Conservation (phyloP, 768 basidiomycete genomes). For the Auricularia sp. region DNA sequence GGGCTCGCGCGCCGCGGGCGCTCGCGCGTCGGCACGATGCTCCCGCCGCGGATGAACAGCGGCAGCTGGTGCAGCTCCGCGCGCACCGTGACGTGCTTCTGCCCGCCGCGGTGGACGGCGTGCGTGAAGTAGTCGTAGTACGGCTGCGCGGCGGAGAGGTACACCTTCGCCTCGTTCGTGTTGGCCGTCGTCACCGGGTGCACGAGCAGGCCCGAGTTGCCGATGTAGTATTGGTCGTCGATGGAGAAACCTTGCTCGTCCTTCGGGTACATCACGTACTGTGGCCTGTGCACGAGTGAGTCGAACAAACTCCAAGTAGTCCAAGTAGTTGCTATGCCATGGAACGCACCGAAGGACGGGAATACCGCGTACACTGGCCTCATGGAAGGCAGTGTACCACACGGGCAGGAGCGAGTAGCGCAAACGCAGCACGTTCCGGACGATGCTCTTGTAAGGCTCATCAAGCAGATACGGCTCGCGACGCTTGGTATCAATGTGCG, state of each 20-base stretch:
- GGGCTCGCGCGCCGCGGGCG: constrained; percentile 77
- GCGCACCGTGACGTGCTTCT: constrained; percentile 62
- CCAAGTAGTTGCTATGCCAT: neutral
- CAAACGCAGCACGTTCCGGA: constrained; percentile 68
- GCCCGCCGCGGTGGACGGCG: constrained; percentile 55
- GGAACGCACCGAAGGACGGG: constrained; percentile 70
- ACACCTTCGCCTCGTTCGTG: constrained; percentile 58
- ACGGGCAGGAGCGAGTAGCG: constrained; percentile 81
- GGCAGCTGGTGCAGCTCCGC: constrained; percentile 76
- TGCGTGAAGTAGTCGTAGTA: constrained; percentile 91
- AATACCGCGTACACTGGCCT: constrained; percentile 69
- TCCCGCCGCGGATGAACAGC: constrained; percentile 81
- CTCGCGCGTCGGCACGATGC: constrained; percentile 79
- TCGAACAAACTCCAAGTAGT: neutral
- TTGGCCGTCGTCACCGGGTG: constrained; percentile 81
- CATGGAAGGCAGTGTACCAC: constrained; percentile 97
- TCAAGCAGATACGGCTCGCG: constrained; percentile 91
- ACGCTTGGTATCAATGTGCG: constrained; percentile 94
- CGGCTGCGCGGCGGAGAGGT: constrained; percentile 73
- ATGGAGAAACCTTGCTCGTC: constrained; percentile 77
- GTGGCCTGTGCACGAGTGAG: constrained; percentile 49
- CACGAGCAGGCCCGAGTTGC: constrained; percentile 76
- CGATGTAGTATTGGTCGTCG: constrained; percentile 92
- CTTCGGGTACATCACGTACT: constrained; percentile 87
- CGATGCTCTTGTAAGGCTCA: constrained; percentile 76